Evolutionary conservation across 2,329 filamentous ascomycete species (phyloP), one percentile per base, ranked within the genome.

Genomic region (Elsinoe fawcettii): DNA sequence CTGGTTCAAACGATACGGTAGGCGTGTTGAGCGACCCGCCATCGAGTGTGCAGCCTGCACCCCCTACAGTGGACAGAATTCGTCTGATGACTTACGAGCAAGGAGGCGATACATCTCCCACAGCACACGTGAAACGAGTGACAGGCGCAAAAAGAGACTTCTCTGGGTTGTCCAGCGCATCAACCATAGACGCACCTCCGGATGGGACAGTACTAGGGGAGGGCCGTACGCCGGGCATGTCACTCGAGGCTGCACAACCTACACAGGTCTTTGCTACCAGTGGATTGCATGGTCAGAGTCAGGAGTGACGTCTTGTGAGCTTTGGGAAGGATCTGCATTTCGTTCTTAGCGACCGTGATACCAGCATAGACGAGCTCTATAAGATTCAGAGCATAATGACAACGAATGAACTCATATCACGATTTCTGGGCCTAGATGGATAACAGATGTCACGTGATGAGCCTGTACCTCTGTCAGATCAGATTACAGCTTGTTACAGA

Each of bases 41-140:
- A 11, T 67, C 67, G 16, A 69, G 67, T 51, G 63, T 64, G 11
- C 41, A 62, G 8, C 64, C 66, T 30, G 63, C 63, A 5, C 65
- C 64, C 5, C 65, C 67, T 27, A 67, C 66, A n/a, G 60, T 56
- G 36, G 63, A 65, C 32, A 57, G 64, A 34, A 37, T 63, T 34
- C 58, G 60, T 14, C 53, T 58, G 23, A 58, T 58, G 16, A 51
- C 56, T 14, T 58, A 58, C 37, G 60, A 57, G 6, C 58, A 55
- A 5, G 39, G 46, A 25, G 58, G 51, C 16, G 60, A 61, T 37
- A 36, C 54, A 5, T 61, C 60, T 5, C 60, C 60, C 2, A 61
- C 46, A 20, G 53, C 58, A 20, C 55, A 58, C 7, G 55, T 61
- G 4, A 61, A 61, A 47, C 23, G 49, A 4, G 36, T 18, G 16